Base-by-base conservation (phyloP, 805 yeast species). In the Teunomyces pallodes region DNA sequence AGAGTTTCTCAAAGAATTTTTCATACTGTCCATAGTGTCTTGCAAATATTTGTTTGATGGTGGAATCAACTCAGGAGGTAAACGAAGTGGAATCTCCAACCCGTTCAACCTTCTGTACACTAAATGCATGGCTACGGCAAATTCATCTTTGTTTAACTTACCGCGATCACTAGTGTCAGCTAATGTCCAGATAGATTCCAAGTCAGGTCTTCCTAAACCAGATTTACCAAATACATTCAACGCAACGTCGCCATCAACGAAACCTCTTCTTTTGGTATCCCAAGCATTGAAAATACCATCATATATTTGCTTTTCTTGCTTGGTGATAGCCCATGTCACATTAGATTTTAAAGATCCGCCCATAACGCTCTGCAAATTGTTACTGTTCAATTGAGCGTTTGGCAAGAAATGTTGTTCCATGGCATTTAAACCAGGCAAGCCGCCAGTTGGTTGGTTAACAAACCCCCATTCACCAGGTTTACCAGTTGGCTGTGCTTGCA, bases 61-160 rank as follows among this genome's bases (percentile, higher is more conserved):
- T 6, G 99, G 98, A 28, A 90, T 72, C 54, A 92, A 78, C 61
- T 90, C 96, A 2, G 95, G 90, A 2, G 98, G 98, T 46, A 92
- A 76, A 46, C 83, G 74, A 42, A 75, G 62, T 20, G 99, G 99
- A 44, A 94, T 69, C n/a, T 86, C 89, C 54, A 81, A 82, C 2
- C 97, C 97, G 61, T 90, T 91, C 62, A 92, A 72, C 53, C 92
- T 80, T 65, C 97, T 81, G 69, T 94, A 92, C 39, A 92, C 92
- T 50, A 92, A 75, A 75, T 95, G 97, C 98, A 92, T 94, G 29
- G 98, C 97, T 31, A 94, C 90, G 0, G 96, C 86, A 71, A 92
- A 94, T 65, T 90, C 96, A 64, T 92, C 97, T 59, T 82, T 83
- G 64, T 88, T 87, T 55, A 92, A 80, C 61, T 81, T 83, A 4